Conservation (phyloP, 2,329 filamentous ascomycete genomes). For the Cytospora paraplurivora region DNA sequence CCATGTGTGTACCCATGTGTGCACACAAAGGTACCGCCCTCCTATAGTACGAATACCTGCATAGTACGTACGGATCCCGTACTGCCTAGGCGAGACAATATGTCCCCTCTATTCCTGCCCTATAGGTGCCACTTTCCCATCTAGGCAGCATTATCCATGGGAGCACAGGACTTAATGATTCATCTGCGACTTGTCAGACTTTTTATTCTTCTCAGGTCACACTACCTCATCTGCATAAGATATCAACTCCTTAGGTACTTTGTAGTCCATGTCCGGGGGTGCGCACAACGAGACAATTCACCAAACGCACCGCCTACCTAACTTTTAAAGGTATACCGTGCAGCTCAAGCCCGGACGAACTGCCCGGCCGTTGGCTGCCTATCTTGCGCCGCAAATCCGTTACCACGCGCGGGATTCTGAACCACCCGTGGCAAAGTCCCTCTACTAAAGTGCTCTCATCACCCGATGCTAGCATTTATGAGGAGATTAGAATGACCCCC, state of each 20-base stretch:
- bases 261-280: neutral
- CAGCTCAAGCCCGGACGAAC: neutral
- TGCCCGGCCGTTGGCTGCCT: neutral
- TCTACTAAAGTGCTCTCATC: neutral
- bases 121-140: conserved; percentile 1
- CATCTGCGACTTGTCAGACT: neutral
- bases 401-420: neutral
- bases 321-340: neutral
- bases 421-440: neutral
- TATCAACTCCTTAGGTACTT: neutral
- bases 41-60: conserved; percentile 1
- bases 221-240: neutral
- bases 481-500: conserved; percentile 2
- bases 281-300: neutral
- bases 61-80: neutral
- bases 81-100: neutral
- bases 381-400: neutral
- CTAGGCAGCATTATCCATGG: conserved; percentile 1
- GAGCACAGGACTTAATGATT: neutral
- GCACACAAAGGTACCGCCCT: neutral
- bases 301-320: neutral
- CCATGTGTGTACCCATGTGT: neutral
- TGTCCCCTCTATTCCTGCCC: conserved; percentile 1
- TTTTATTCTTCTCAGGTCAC: neutral
- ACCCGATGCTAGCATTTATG: neutral